Evolutionary conservation across 1,284 basidiomycete species (phyloP), one percentile per base, ranked within the genome.

Genomic region (Cryptococcus jaspeensis): DNA sequence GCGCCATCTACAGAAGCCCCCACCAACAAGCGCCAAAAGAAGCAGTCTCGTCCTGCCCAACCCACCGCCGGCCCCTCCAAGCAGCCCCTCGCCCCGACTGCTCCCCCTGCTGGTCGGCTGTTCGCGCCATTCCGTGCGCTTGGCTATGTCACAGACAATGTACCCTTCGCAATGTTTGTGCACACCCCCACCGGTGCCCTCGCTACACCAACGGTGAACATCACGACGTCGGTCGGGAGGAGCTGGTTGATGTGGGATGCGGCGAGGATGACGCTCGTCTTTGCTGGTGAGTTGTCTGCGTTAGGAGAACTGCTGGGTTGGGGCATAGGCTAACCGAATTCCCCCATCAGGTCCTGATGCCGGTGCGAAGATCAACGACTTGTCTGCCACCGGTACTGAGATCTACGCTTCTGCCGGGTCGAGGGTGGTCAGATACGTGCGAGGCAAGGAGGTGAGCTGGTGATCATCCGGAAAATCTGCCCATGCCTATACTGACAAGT

Each of bases 191-290:
- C 93, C 74, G 92, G 92, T 36, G 86, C 90, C 8, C 85, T 88
- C 0, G 88, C 89, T 45, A 89, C 87, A 1, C 90, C 91, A 1
- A 83, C 84, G 47, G 81, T 92, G 57, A 87, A 92, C 65, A 81
- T 99, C 48, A 79, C 97, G 42, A 96, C 93, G 13, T 94, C 90
- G 67, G 77, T 98, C 5, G 95, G 95, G 15, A 85, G 83, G 61
- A 87, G 89, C 65, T 99, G 95, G 95, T 89, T 92, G 20, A 82
- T 98, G 77, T 99, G 95, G 95, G 92, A 97, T 70, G 92, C 92
- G 13, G 89, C 87, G 36, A 90, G 88, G 77, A 93, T 99, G 89
- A 84, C 84, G 16, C 79, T 99, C 47, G 81, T 98, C 46, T 98
- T 99, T 73, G 92, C 96, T 58, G 92, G 94, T 88, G 74, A 79